Base-by-base conservation (phyloP, 139 green algal genomes). In the Micromonas pusilla region DNA sequence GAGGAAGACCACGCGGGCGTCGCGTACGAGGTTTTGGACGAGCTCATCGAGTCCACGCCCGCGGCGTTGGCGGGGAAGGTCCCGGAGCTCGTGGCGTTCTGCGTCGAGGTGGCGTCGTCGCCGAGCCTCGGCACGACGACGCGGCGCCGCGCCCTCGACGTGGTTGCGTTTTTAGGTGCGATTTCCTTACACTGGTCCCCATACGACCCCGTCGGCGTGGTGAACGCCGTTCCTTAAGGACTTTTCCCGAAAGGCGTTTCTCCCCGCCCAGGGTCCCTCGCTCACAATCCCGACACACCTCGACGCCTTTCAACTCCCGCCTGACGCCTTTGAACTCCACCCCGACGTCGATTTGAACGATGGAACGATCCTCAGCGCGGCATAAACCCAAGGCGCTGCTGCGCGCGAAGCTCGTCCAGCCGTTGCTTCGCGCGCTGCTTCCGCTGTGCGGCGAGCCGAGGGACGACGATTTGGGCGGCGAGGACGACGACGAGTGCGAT, bases 311-410 rank as follows among this genome's bases (percentile, higher is more conserved):
- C n/a, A n/a, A n/a, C n/a, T n/a, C n/a, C n/a, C n/a, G n/a, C n/a
- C n/a, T n/a, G n/a, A n/a, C n/a, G n/a, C n/a, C n/a, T n/a, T n/a
- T n/a, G n/a, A n/a, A n/a, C n/a, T n/a, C n/a, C n/a, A n/a, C n/a
- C n/a, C n/a, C n/a, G n/a, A n/a, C n/a, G n/a, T n/a, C n/a, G n/a
- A n/a, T n/a, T n/a, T n/a, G n/a, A n/a, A n/a, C n/a, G n/a, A n/a
- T n/a, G n/a, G n/a, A n/a, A n/a, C n/a, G n/a, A n/a, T n/a, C n/a
- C n/a, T n/a, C n/a, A n/a, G 81, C 79, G 20, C 13, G 33, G 37
- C 4, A 52, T 2, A 39, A 91, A 81, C 86, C 89, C 26, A 90
- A 90, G 84, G 87, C 90, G 84, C 79, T 94, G 36, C 65, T 72
- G 3, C 80, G 78, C 25, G 63, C 83, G 34, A 87, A 88, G 74